Evolutionary conservation across 129 eudicot species (phyloP), one percentile per base, ranked within the genome.

Genomic region (Flaveria trinervia): DNA sequence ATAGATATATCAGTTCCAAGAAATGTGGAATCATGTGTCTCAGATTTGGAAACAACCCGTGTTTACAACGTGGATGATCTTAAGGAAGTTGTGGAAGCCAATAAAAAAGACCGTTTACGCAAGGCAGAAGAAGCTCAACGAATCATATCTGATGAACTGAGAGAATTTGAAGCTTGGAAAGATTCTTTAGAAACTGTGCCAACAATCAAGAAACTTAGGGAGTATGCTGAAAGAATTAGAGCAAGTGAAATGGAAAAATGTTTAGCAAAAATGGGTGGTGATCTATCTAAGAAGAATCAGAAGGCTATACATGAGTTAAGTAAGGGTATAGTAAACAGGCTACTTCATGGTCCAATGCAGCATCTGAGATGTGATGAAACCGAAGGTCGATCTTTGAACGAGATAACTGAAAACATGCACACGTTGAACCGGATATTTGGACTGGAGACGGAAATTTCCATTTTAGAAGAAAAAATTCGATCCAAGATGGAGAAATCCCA

Each of bases 311-410:
- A 89, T 46, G 97, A 87, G 48, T 88, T 94, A 48, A 87, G 96
- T 71, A 26, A 77, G 52, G 90, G 89, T 50, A 89, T 94, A 59
- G 90, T 94, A 62, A 94, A 94, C 83, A 91, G 71, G 83, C 86
- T 94, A 20, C 97, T 94, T 72, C 93, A 87, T 65, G 98, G 98
- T 69, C 98, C 97, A 54, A 89, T 94, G 97, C 89, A 89, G 71
- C 97, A 94, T 75, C 69, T 94, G 83, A 81, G 96, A 74, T 87
- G 93, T 77, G 96, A 89, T 77, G 97, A 88, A 23, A 70, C 48
- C 36, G 93, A 87, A 50, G 81, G 80, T 14, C 85, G 96, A 12
- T 41, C 76, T 59, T 74, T 86, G 72, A 73, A 50, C 48, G 97
- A 94, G 45, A 89, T 85, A 45, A 83, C 91, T 14, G 98, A 91